Evolutionary conservation across 805 yeast species (phyloP).

Genomic region (Schwanniomyces polymorphus): DNA sequence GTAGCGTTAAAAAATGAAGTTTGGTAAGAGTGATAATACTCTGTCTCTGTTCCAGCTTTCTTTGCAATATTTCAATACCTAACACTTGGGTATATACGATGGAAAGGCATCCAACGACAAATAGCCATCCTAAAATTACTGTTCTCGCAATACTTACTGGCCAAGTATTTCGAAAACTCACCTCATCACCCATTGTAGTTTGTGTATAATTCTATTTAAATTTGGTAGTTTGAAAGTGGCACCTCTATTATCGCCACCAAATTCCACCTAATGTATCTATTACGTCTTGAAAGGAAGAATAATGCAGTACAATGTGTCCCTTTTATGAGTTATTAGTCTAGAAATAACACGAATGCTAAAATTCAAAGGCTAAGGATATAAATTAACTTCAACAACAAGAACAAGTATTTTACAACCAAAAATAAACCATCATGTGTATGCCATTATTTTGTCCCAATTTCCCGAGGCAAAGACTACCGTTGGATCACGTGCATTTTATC

Average conservation of each 20-base stretch:
- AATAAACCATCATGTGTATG: too few relatives aligned
- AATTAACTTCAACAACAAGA: too few relatives aligned
- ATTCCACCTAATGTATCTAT: background rate
- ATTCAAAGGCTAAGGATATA: too few relatives aligned
- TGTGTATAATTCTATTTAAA: too few relatives aligned
- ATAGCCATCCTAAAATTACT: constrained; percentile 17
- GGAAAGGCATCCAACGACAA: constrained; percentile 32
- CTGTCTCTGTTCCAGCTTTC: constrained; percentile 34
- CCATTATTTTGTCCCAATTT: too few relatives aligned
- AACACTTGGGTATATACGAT: constrained; percentile 48
- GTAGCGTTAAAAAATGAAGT: constrained; percentile 52
- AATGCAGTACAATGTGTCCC: background rate
- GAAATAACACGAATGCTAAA: too few relatives aligned
- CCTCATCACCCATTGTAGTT: background rate
- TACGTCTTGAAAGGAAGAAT: background rate
- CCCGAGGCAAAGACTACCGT: too few relatives aligned
- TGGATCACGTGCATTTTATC: too few relatives aligned
- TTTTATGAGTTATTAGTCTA: too few relatives aligned
- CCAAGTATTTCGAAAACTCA: constrained; percentile 10
- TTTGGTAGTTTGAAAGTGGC: too few relatives aligned
- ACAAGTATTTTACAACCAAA: too few relatives aligned
- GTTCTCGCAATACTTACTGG: constrained; percentile 22
- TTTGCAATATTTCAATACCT: constrained; percentile 28
- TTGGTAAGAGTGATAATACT: constrained; percentile 55
- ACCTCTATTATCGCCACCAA: background rate